These are phyloP conservation scores for Curvularia sp. DNA, from an alignment of 2,329 filamentous ascomycete genomes.

Conservation along the genomic window DNA sequence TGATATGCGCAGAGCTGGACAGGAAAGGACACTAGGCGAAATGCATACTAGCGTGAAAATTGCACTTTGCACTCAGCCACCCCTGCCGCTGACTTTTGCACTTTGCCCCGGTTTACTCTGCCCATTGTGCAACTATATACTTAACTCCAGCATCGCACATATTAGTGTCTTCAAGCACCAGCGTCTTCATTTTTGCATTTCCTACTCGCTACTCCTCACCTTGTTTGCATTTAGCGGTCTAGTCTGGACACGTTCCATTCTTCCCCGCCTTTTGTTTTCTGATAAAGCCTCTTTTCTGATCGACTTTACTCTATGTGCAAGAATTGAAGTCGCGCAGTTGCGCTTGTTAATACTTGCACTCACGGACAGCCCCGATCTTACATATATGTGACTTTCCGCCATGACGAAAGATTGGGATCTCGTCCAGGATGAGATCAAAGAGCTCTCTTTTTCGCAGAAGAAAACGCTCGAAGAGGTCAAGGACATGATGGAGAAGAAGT, in stretches of 20 bases:
- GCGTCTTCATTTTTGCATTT: background rate
- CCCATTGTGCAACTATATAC: background rate
- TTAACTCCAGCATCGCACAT: background rate
- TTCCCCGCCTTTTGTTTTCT: no score
- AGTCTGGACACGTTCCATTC: no score
- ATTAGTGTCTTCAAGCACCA: background rate
- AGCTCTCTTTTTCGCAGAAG: slow-evolving; percentile 45
- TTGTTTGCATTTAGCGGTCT: no score
- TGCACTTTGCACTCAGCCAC: slow-evolving; percentile 13
- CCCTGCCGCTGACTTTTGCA: slow-evolving; percentile 11
- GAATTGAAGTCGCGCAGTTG: background rate
- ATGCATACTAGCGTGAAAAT: slow-evolving; percentile 3
- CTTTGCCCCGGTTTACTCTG: background rate
- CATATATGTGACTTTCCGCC: background rate
- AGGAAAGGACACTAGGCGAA: slow-evolving; percentile 1
- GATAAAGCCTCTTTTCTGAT: no score
- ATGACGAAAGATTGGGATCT: slow-evolving; percentile 46
- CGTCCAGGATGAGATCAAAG: slow-evolving; percentile 41
- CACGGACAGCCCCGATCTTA: background rate
- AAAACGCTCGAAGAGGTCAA: slow-evolving; percentile 45
- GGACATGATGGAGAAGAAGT: slow-evolving; percentile 41
- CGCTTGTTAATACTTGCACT: background rate
- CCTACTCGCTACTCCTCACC: no score
- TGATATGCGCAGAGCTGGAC: no score
- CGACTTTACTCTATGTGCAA: background rate